Percentiles rank a stretch among this genome's conserved stretches.
Evolutionary conservation across 148 eudicot species (phyloP).

Genomic region (Gaultheria prostrata): DNA sequence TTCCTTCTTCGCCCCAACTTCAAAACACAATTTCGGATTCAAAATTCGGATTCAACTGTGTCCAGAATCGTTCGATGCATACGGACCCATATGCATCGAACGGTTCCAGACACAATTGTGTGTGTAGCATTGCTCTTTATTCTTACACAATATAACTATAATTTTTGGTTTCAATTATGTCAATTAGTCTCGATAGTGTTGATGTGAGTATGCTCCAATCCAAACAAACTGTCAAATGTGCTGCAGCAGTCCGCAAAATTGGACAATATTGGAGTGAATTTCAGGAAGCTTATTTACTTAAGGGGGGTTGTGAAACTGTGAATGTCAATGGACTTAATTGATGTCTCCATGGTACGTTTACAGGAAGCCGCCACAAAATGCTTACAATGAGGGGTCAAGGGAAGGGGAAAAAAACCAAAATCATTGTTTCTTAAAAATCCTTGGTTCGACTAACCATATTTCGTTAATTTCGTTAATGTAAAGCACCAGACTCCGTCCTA

Average conservation of each 20-base stretch:
- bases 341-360: background rate
- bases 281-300: background rate
- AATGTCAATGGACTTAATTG: background rate
- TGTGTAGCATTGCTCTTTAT: too few species aligned
- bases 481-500: background rate
- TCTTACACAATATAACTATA: too few species aligned
- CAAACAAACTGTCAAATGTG: background rate
- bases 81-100: too few species aligned
- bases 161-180: too few species aligned
- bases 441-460: too few species aligned
- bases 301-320: background rate
- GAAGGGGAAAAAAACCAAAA: background rate
- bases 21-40: too few species aligned
- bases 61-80: too few species aligned
- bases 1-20: too few species aligned
- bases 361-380: conserved; percentile 9
- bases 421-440: background rate
- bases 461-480: background rate
- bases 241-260: background rate
- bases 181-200: too few species aligned
- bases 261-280: background rate
- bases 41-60: too few species aligned
- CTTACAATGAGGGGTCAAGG: background rate
- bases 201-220: background rate
- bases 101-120: too few species aligned